Evolutionary conservation across 768 basidiomycete genomes (phyloP).

Genomic region (Leccinum subgranulosum): DNA sequence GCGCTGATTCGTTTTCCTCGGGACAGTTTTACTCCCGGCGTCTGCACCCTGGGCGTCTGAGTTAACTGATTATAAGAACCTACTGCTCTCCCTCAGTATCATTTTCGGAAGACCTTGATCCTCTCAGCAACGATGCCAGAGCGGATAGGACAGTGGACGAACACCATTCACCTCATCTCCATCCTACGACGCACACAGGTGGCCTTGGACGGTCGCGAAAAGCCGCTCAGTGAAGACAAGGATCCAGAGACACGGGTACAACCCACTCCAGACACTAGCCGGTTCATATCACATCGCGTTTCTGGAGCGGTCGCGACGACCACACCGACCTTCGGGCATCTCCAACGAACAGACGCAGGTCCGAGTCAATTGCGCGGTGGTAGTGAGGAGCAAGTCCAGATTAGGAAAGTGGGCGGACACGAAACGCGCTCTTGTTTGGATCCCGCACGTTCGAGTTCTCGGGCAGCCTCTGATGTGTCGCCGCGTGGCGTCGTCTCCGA

Average conservation of each 20-base stretch:
- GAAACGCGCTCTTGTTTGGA: not conserved
- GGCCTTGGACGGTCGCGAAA: slow-evolving; percentile 32
- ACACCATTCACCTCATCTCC: slow-evolving; percentile 13
- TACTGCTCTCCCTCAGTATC: not conserved
- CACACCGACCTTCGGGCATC: slow-evolving; percentile 23
- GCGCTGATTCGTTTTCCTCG: not conserved
- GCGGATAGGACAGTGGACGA: not conserved
- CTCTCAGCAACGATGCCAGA: slow-evolving; percentile 10
- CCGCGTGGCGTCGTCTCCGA: too few species aligned
- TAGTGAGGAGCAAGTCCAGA: slow-evolving; percentile 8
- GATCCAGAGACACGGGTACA: too few species aligned
- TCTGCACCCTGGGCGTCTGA: not conserved
- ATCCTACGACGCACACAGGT: slow-evolving; percentile 38
- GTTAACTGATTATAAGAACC: not conserved
- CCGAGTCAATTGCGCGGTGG: too few species aligned
- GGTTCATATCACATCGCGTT: slow-evolving; percentile 37
- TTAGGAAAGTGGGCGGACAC: slow-evolving; percentile 19
- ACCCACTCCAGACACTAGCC: slow-evolving; percentile 3
- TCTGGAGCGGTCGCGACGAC: slow-evolving; percentile 23
- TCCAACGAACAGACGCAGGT: too few species aligned
- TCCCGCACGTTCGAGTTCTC: not conserved
- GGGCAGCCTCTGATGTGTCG: not conserved
- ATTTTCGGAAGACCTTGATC: too few species aligned
- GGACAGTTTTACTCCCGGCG: not conserved
- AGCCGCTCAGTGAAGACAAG: slow-evolving; percentile 7